These are phyloP conservation scores for Aspergillus ochraceus DNA, from an alignment of 2,329 filamentous ascomycete genomes.

Conservation along the genomic window DNA sequence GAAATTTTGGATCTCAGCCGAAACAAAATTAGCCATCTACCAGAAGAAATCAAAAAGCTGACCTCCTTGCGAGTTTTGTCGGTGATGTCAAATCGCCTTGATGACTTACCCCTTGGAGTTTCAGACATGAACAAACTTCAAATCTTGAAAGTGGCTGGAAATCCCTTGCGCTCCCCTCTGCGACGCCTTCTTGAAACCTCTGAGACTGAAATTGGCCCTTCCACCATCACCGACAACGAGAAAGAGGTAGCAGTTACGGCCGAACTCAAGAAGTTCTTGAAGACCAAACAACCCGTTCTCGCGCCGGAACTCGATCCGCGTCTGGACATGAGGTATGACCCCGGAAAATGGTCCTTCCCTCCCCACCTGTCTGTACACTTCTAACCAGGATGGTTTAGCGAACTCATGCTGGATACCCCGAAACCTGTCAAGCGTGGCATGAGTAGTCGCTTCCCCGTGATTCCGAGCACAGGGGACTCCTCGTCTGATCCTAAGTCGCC, in stretches of 20 bases:
- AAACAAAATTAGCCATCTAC: slow-evolving; percentile 77
- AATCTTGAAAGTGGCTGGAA: slow-evolving; percentile 86
- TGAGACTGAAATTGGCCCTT: slow-evolving; percentile 62
- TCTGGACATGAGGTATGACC: slow-evolving; percentile 43
- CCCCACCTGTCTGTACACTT: background rate
- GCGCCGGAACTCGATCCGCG: slow-evolving; percentile 47
- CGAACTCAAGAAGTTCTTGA: slow-evolving; percentile 60
- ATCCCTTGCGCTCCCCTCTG: slow-evolving; percentile 79
- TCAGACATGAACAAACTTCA: slow-evolving; percentile 88
- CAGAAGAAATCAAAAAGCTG: slow-evolving; percentile 75
- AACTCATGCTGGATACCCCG: slow-evolving; percentile 74
- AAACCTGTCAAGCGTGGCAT: slow-evolving; percentile 62
- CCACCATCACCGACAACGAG: slow-evolving; percentile 58
- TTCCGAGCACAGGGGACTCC: slow-evolving; percentile 52
- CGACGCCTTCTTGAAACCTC: slow-evolving; percentile 66
- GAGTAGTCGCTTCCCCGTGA: slow-evolving; percentile 61
- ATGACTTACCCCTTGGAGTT: slow-evolving; percentile 77
- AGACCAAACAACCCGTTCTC: slow-evolving; percentile 44
- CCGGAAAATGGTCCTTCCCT: background rate
- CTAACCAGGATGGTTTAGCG: slow-evolving; percentile 54
- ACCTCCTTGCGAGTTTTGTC: slow-evolving; percentile 86
- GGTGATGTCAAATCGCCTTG: slow-evolving; percentile 81
- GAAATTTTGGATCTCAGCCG: slow-evolving; percentile 91
- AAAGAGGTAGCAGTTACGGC: slow-evolving; percentile 61
- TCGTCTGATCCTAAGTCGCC: slow-evolving; percentile 72